Conservation (phyloP, 352 stramenopile species). For the Phytopythium cucurbitacearum region DNA sequence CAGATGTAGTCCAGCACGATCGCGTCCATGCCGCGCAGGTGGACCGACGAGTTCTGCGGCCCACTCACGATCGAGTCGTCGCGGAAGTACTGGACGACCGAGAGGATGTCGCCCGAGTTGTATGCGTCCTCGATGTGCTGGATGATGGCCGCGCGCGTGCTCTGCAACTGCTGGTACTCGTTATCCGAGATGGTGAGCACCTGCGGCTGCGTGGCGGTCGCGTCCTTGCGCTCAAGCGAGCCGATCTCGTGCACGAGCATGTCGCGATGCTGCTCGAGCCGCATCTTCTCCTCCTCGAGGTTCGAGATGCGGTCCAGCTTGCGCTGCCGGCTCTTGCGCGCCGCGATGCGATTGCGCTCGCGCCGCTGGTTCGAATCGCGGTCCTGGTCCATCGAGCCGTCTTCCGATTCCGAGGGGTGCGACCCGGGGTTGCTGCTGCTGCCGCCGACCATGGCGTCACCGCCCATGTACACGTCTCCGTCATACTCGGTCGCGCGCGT, state of each 20-base stretch:
- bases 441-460: no score
- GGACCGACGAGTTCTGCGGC: conserved; percentile 81
- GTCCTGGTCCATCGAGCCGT: conserved; percentile 53
- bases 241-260: conserved; percentile 85
- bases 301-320: conserved; percentile 86
- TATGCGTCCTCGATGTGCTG: conserved; percentile 77
- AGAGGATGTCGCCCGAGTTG: conserved; percentile 74
- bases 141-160: conserved; percentile 75
- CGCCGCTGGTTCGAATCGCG: conserved; percentile 71
- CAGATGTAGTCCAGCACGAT: conserved; percentile 86
- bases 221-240: conserved; percentile 78
- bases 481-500: conserved; percentile 43
- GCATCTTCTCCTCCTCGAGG: conserved; percentile 85
- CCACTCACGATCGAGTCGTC: conserved; percentile 86
- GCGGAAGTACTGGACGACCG: conserved; percentile 77
- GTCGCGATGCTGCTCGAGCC: conserved; percentile 81
- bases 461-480: background rate
- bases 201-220: conserved; percentile 25
- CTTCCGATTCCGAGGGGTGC: conserved; percentile 62
- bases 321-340: conserved; percentile 76
- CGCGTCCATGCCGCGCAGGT: conserved; percentile 76
- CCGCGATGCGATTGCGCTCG: conserved; percentile 83
- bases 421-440: conserved; percentile 53
- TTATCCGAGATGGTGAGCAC: conserved; percentile 76
- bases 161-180: conserved; percentile 75